phyloP scores from a whole-genome alignment of 495 filamentous ascomycete species.

The Hamigera avellanea region DNA sequence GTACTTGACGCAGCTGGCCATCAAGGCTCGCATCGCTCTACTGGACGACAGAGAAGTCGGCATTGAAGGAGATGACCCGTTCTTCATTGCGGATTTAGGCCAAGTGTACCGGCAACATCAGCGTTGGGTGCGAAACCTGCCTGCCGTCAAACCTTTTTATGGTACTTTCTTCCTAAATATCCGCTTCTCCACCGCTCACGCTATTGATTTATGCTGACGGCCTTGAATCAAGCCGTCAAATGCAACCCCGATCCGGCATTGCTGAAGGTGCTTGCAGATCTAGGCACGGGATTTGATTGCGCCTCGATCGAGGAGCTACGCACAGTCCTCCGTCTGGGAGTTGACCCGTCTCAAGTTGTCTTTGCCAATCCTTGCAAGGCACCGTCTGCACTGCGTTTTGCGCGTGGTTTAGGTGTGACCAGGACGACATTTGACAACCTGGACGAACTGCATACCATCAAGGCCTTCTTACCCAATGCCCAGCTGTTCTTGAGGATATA shows the following conservation, averaged over 20 bases:
- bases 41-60: neutral
- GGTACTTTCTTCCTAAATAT: slow-evolving; percentile 5
- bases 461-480: slow-evolving; percentile 10
- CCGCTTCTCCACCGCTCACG: no score
- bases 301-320: slow-evolving; percentile 20
- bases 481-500: slow-evolving; percentile 20
- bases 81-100: slow-evolving; percentile 17
- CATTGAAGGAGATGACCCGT: slow-evolving; percentile 10
- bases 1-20: no score
- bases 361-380: slow-evolving; percentile 25
- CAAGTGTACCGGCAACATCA: slow-evolving; percentile 7
- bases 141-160: slow-evolving; percentile 12
- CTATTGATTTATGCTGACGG: neutral
- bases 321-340: slow-evolving; percentile 13
- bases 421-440: slow-evolving; percentile 24
- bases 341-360: slow-evolving; percentile 19
- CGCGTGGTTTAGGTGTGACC: no score
- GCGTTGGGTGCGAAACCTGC: slow-evolving; percentile 6
- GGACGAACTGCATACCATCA: slow-evolving; percentile 24
- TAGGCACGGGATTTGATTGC: slow-evolving; percentile 23
- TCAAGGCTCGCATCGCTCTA: no score
- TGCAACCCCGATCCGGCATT: slow-evolving; percentile 21
- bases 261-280: slow-evolving; percentile 11
- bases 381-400: slow-evolving; percentile 9
- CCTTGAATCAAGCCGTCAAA: slow-evolving; percentile 19